Percentiles rank a stretch among this genome's conserved stretches.
Evolutionary conservation across 208 protist genomes (phyloP).

Genomic region (Crithidia fasciculata): DNA sequence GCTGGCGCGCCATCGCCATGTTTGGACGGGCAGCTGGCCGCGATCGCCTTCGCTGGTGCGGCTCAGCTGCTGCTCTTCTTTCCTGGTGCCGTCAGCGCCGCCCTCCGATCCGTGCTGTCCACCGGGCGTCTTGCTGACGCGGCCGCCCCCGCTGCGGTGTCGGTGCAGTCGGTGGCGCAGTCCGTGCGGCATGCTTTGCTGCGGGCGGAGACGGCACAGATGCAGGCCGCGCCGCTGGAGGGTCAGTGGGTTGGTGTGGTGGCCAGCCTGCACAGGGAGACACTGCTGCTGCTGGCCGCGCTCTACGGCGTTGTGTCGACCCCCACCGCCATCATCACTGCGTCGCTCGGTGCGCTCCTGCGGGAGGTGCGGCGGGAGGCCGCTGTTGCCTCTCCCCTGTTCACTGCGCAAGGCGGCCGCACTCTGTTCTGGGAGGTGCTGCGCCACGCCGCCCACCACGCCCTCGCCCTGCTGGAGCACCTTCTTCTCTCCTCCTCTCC

Average conservation of each 20-base stretch:
- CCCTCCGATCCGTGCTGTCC: constrained; percentile 53
- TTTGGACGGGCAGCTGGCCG: constrained; percentile 43
- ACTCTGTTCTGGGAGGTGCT: constrained; percentile 38
- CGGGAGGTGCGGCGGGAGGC: constrained; percentile 39
- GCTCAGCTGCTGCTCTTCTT: constrained; percentile 73
- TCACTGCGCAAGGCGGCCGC: neutral
- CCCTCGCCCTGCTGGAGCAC: constrained; percentile 54
- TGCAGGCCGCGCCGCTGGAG: constrained; percentile 49
- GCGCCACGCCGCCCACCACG: constrained; percentile 61
- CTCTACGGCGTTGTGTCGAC: constrained; percentile 68
- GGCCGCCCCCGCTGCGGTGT: constrained; percentile 20
- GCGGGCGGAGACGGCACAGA: constrained; percentile 55
- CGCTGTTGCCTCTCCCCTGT: constrained; percentile 22
- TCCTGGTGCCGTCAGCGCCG: constrained; percentile 60
- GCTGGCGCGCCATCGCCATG: neutral
- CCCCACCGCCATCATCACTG: constrained; percentile 33
- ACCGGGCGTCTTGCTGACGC: neutral
- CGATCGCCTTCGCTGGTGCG: constrained; percentile 58
- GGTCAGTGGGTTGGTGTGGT: constrained; percentile 44
- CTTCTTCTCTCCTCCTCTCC: constrained; percentile 7
- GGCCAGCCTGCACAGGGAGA: constrained; percentile 53
- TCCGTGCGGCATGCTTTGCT: constrained; percentile 63
- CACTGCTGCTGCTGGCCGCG: constrained; percentile 53
- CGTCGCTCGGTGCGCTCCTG: constrained; percentile 31
- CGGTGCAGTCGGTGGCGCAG: constrained; percentile 61